Evolutionary conservation across 371 early-diverging fungal genomes (phyloP).

Genomic region (Actinomortierella wolfii): DNA sequence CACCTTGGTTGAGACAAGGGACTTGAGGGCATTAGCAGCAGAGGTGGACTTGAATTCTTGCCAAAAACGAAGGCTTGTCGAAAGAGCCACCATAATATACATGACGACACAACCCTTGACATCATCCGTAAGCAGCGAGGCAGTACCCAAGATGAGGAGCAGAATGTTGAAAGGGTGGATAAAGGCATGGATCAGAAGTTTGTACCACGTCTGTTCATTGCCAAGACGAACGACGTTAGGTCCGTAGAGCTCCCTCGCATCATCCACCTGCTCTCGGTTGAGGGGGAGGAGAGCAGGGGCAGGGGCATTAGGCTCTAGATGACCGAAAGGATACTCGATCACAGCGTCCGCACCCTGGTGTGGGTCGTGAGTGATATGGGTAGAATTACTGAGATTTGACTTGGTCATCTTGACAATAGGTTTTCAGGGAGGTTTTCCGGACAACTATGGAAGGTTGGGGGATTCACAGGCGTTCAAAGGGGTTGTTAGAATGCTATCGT

Average conservation of each 20-base stretch:
- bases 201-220: slow-evolving; percentile 36
- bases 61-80: slow-evolving; percentile 42
- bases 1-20: slow-evolving; percentile 40
- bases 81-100: slow-evolving; percentile 47
- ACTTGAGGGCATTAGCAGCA: slow-evolving; percentile 40
- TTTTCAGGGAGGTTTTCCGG: slow-evolving; percentile 35
- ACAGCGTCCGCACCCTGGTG: background rate
- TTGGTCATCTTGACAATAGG: background rate
- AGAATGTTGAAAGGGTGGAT: slow-evolving; percentile 52
- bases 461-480: too few species aligned
- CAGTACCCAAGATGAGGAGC: slow-evolving; percentile 30
- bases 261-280: slow-evolving; percentile 27
- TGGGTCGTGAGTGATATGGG: background rate
- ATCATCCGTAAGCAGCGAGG: slow-evolving; percentile 30
- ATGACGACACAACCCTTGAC: slow-evolving; percentile 23
- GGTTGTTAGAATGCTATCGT: too few species aligned
- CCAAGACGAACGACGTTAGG: slow-evolving; percentile 22
- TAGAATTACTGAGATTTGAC: background rate
- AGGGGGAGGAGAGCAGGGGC: slow-evolving; percentile 17
- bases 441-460: slow-evolving; percentile 11
- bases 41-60: slow-evolving; percentile 48
- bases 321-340: too few species aligned
- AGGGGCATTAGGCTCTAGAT: background rate
- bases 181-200: slow-evolving; percentile 34
- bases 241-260: slow-evolving; percentile 12